Base-by-base conservation (phyloP, 345 rosid species). In the Murraya paniculata region DNA sequence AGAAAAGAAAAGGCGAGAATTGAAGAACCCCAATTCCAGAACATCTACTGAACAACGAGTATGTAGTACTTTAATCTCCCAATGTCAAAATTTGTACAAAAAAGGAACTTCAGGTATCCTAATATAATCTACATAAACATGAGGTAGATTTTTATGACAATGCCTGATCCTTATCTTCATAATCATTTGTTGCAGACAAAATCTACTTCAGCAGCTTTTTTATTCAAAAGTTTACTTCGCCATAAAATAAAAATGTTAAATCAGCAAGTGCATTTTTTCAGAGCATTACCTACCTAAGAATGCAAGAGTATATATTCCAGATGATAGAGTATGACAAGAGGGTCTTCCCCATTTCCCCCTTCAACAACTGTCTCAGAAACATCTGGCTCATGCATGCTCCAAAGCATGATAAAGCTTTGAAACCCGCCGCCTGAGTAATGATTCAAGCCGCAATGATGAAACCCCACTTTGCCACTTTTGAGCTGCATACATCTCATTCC, bases 401-500 rank as follows among this genome's bases (percentile, higher is more conserved):
- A 92, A 81, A 39, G 88, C 87, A 79, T 86, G 83, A 81, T 83
- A 88, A 22, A 87, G 82, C 79, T 84, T 84, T 5, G 87, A 85
- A 79, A 85, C 86, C 80, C 94, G 89, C 55, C 89, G 84, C 71
- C 89, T 82, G 65, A 95, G 82, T 68, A 93, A 79, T 72, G 96
- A 88, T 82, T 92, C 94, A 72, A 93, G 81, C 82, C 93, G 85
- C 78, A 86, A 90, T 73, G 97, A 88, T 53, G 88, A 85, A 81
- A 92, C 76, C 55, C 82, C 88, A 67, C 83, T 87, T 78, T 65
- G 83, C 90, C 89, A 91, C 74, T 45, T 88, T 81, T 87, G 91
- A 35, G 95, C 97, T 81, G 90, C 94, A 77, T 82, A 68, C 92
- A 93, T 89, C 82, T 95, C 96, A 73, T 91, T 87, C 91, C 87